A percentile compares a stretch with the other conserved stretches of the same genome.
phyloP scores from a whole-genome alignment of 1,284 basidiomycete species.

The Amylostereum chailletii region DNA sequence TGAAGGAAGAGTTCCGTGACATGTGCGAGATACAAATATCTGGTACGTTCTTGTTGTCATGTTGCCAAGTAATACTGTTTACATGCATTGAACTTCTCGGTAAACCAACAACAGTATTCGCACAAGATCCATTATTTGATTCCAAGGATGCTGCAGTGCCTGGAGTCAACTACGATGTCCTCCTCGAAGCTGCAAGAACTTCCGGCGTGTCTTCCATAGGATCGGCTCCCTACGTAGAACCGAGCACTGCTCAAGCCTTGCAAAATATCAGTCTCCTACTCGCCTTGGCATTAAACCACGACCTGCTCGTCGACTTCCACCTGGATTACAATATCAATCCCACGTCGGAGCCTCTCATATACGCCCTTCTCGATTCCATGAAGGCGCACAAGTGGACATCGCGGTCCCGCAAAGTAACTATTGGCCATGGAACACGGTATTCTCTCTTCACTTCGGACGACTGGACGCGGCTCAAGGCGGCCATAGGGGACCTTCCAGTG shows the following conservation, averaged over 20 bases:
- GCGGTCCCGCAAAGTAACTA: conserved; percentile 27
- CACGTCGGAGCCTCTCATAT: conserved; percentile 41
- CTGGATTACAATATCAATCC: conserved; percentile 56
- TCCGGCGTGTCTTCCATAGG: conserved; percentile 41
- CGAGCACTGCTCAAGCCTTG: conserved; percentile 34
- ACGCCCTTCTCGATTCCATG: conserved; percentile 38
- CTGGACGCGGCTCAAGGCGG: conserved; percentile 31
- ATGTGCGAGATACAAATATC: conserved; percentile 49
- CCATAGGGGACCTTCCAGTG: conserved; percentile 31
- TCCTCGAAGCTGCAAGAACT: conserved; percentile 28
- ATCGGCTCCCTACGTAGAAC: conserved; percentile 59
- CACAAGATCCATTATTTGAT: conserved; percentile 50
- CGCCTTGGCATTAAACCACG: conserved; percentile 28
- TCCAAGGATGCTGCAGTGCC: conserved; percentile 22
- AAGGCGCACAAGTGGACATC: conserved; percentile 15
- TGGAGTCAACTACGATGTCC: conserved; percentile 35
- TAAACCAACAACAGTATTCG: conserved; percentile 35
- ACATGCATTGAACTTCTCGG: background rate
- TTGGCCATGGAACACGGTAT: conserved; percentile 55
- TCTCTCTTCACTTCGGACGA: conserved; percentile 38
- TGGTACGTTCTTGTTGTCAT: conserved; percentile 26
- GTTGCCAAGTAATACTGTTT: background rate
- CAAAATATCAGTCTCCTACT: conserved; percentile 47
- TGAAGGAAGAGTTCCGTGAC: conserved; percentile 34
- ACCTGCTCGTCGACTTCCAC: conserved; percentile 51